phyloP scores from a whole-genome alignment of 2,329 filamentous ascomycete genomes.

The Lojkania enalia region DNA sequence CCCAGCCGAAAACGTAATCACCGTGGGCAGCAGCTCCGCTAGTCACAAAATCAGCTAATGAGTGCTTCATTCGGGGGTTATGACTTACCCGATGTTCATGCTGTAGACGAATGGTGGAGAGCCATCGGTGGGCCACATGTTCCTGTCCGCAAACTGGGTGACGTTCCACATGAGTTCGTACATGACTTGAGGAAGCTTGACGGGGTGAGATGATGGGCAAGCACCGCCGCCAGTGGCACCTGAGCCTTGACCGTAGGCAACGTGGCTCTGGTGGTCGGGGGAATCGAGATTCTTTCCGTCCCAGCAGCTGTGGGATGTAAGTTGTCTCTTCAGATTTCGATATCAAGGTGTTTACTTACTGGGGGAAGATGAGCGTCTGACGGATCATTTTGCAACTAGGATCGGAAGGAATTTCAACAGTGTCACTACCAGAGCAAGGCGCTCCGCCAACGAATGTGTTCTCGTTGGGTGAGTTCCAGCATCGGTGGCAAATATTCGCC shows the following conservation, averaged over 20 bases:
- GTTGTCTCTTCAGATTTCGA: background rate
- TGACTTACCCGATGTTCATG: constrained; percentile 38
- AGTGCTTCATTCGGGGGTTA: background rate
- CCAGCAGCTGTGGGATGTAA: constrained; percentile 25
- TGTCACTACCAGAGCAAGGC: constrained; percentile 55
- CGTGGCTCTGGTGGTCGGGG: constrained; percentile 46
- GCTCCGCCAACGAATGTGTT: constrained; percentile 54
- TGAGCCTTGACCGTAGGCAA: constrained; percentile 50
- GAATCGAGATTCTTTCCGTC: constrained; percentile 38
- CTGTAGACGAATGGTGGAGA: constrained; percentile 38
- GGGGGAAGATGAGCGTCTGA: constrained; percentile 57
- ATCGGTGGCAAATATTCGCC: constrained; percentile 39
- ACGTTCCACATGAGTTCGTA: constrained; percentile 44
- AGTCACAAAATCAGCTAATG: background rate
- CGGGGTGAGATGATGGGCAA: constrained; percentile 48
- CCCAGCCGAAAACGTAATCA: constrained; percentile 51
- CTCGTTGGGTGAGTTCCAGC: constrained; percentile 51
- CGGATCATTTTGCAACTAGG: constrained; percentile 57
- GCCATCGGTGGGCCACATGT: constrained; percentile 37
- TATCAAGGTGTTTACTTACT: constrained; percentile 19
- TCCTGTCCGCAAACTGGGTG: constrained; percentile 34
- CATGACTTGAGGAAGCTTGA: constrained; percentile 42
- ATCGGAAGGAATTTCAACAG: constrained; percentile 53
- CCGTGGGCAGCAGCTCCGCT: constrained; percentile 38
- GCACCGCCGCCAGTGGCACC: constrained; percentile 53